Percentiles rank a stretch among this genome's conserved stretches.
Conservation (phyloP, 2,329 filamentous ascomycete species). For the Gnomoniopsis smithogilvyi region DNA sequence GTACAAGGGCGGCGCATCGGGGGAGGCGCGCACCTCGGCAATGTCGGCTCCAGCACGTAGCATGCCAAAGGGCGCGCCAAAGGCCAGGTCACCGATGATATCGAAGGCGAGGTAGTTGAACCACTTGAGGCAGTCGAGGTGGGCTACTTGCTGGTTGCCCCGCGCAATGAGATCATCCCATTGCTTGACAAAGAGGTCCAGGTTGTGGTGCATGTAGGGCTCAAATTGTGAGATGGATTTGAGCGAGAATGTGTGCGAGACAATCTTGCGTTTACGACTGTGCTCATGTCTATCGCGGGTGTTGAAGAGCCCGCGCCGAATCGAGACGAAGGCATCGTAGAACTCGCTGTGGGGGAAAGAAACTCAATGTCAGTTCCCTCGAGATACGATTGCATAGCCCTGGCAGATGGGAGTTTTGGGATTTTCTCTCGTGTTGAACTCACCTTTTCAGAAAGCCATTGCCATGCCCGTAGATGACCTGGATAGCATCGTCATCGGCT, state of each 20-base stretch:
- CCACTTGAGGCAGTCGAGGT: constrained; percentile 74
- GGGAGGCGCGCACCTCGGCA: constrained; percentile 66
- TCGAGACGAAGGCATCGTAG: constrained; percentile 89
- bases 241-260: constrained; percentile 81
- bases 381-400: background rate
- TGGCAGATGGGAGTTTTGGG: too few species aligned
- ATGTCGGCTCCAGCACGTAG: constrained; percentile 71
- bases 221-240: constrained; percentile 84
- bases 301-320: constrained; percentile 83
- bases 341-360: constrained; percentile 57
- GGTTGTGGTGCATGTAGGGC: constrained; percentile 80
- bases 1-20: constrained; percentile 61
- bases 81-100: constrained; percentile 57
- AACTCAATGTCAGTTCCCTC: background rate
- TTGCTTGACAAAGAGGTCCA: constrained; percentile 68
- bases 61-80: constrained; percentile 82
- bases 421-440: constrained; percentile 18
- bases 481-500: constrained; percentile 75
- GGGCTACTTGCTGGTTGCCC: constrained; percentile 38
- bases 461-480: constrained; percentile 73
- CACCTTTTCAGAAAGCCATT: constrained; percentile 73
- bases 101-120: constrained; percentile 65
- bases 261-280: constrained; percentile 82
- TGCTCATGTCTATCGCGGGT: constrained; percentile 80
- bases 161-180: constrained; percentile 61